These are phyloP conservation scores for Durio zibethinus DNA, from an alignment of 345 rosid genomes.

Conservation along the genomic window DNA sequence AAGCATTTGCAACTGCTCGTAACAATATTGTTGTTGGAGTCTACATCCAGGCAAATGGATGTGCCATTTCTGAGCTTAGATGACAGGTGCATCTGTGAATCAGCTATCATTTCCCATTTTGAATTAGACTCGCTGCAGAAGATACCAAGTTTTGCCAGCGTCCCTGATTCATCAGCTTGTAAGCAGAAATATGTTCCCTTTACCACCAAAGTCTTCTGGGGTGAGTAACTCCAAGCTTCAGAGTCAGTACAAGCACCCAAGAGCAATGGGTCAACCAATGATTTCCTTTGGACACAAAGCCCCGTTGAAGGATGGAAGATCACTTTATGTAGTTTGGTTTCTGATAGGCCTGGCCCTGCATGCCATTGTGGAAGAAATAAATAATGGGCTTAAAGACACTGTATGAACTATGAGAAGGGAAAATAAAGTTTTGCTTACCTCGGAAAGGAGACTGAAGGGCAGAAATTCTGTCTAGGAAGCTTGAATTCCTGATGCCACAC, in stretches of 20 bases:
- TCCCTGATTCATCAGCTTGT: slow-evolving; percentile 45
- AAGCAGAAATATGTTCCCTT: slow-evolving; percentile 67
- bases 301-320: slow-evolving; percentile 79
- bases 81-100: slow-evolving; percentile 79
- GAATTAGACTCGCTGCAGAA: slow-evolving; percentile 44
- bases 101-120: slow-evolving; percentile 65
- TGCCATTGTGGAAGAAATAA: background rate
- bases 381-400: background rate
- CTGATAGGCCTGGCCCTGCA: slow-evolving; percentile 75
- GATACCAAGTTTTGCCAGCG: slow-evolving; percentile 43
- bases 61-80: slow-evolving; percentile 39
- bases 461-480: slow-evolving; percentile 48
- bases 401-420: background rate
- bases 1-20: slow-evolving; percentile 55
- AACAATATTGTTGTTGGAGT: slow-evolving; percentile 36
- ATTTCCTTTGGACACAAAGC: slow-evolving; percentile 53
- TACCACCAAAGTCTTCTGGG: slow-evolving; percentile 37
- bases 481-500: slow-evolving; percentile 59
- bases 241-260: slow-evolving; percentile 75
- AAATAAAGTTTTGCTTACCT: slow-evolving; percentile 34
- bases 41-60: slow-evolving; percentile 76
- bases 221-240: slow-evolving; percentile 67
- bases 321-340: slow-evolving; percentile 51
- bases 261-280: slow-evolving; percentile 37
- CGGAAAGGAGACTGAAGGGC: slow-evolving; percentile 59